Evolutionary conservation across 345 rosid genomes (phyloP), one percentile per base, ranked within the genome.

Genomic region (Citrus reticulata): DNA sequence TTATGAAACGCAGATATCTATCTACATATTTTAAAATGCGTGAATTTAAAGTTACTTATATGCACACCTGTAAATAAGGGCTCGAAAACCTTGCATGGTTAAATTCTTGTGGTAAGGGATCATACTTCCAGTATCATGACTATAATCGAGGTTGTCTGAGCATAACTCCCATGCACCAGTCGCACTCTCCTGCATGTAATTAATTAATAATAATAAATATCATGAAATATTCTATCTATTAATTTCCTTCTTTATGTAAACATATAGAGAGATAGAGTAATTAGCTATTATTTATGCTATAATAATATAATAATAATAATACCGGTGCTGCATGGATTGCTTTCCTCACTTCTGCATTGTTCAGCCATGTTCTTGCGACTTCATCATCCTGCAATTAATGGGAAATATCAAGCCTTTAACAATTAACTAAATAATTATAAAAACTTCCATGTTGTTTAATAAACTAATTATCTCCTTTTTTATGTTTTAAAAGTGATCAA

Each of bases 141-240:
- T 0, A 76, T 81, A 90, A 9, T 3, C 7, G 34, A 87, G 24
- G 64, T 77, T 82, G 7, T 0, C 8, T 0, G 88, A 72, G 75
- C 94, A 91, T 54, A 91, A 39, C 59, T 80, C 90, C 94, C 94
- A 89, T 5, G 74, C 8, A 27, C 90, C 92, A 5, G 74, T 75
- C 10, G 66, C 76, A 20, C 37, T 55, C 63, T 25, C 69, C 89
- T 88, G n/a, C 72, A 35, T 68, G 4, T 39, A 54, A 57, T 40
- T 37, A 39, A 1, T 6, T 24, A 5, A 30, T 37, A 13, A 37
- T 19, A 6, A 24, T 1, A 0, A 66, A 32, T 11, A 46, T 13
- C 51, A 46, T 13, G 16, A 11, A 13, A 46, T 46, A 46, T 46
- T 11, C 17, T 46, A 46, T 46, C 17, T 3, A 46, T 1, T 27